Base-by-base conservation (phyloP, 345 rosid genomes). In the Gossypium rotundifolium region DNA sequence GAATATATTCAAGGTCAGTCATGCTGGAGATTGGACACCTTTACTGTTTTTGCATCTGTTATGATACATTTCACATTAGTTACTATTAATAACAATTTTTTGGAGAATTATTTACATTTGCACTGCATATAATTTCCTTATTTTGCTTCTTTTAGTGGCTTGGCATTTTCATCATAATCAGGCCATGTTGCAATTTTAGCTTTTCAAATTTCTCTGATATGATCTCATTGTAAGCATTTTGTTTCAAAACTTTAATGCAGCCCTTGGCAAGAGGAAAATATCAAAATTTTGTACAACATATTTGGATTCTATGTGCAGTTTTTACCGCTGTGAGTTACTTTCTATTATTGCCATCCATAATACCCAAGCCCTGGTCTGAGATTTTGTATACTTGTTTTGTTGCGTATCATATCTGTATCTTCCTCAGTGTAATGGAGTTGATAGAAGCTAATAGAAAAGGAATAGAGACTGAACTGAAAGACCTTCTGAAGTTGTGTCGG, bases 241-340 rank as follows among this genome's bases (percentile, higher is more conserved):
- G 46, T 78, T 75, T 75, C 18, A 54, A 76, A 54, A 73, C 68
- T 66, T 74, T 49, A 55, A 38, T 84, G 80, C 89, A 94, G 99
- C 76, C 77, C 78, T 49, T 63, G 79, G 85, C 88, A 87, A 76
- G 85, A 83, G 78, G 84, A 78, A 78, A 88, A 80, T 74, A 65
- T 88, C 80, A 85, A 81, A 76, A 88, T 93, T 61, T 79, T 94
- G 69, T 95, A 91, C 90, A 95, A 95, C 78, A 54, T 87, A 46
- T 91, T 87, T 80, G 99, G 99, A 61, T 87, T 87, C 84, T 89
- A 91, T 73, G 79, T 88, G 74, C 99, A 95, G 79, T 88, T 88
- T 81, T 89, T 91, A 82, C 98, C 99, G 4, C 71, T 77, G 98
- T 92, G 79, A 89, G 91, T 80, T 78, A 55, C 59, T 52, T 2